These are phyloP conservation scores for Aspergillus diversus DNA, from an alignment of 495 filamentous ascomycete genomes.

Conservation along the genomic window DNA sequence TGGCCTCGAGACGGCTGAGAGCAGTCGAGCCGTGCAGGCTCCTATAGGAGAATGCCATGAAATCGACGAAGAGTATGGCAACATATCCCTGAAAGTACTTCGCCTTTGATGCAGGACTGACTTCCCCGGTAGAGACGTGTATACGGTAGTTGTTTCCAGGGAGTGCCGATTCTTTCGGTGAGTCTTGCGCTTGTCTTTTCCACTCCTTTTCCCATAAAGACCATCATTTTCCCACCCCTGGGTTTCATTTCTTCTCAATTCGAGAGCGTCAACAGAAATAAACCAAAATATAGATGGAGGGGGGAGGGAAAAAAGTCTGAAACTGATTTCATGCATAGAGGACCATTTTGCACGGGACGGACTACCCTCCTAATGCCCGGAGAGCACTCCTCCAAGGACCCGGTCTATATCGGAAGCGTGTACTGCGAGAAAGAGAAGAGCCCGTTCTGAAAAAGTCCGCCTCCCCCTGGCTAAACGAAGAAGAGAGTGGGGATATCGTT, in stretches of 20 bases:
- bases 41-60: conserved; percentile 15
- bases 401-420: conserved; percentile 14
- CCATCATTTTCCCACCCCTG: neutral
- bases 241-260: neutral
- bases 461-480: neutral
- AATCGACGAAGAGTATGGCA: conserved; percentile 19
- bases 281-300: neutral
- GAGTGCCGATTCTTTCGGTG: conserved; percentile 20
- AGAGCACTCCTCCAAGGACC: conserved; percentile 26
- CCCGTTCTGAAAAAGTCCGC: neutral
- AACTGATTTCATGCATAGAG: neutral
- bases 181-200: neutral
- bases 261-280: neutral
- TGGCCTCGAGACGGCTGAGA: conserved; percentile 18
- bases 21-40: conserved; percentile 13
- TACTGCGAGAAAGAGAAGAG: conserved; percentile 12
- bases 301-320: neutral
- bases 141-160: neutral
- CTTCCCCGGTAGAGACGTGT: no score
- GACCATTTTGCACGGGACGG: conserved; percentile 15
- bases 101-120: neutral
- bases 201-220: neutral
- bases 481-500: neutral
- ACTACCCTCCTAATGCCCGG: conserved; percentile 40
- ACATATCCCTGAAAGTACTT: neutral